These are phyloP conservation scores for Blastomyces emzantsi DNA, from an alignment of 2,329 filamentous ascomycete species.

Conservation along the genomic window DNA sequence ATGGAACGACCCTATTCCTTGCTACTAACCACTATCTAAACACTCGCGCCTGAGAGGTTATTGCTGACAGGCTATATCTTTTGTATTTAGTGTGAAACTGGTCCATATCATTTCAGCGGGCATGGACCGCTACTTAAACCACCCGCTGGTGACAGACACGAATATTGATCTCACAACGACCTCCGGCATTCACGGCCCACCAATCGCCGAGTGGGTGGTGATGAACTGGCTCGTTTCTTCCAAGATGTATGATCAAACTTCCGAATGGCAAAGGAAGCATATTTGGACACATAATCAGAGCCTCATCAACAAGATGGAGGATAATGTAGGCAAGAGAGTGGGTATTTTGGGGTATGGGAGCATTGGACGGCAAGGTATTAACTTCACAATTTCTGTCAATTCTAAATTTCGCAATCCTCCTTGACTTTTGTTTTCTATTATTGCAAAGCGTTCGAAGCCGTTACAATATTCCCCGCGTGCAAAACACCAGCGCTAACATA, in stretches of 20 bases:
- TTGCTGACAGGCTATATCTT: constrained; percentile 9
- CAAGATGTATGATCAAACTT: constrained; percentile 46
- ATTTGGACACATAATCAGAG: constrained; percentile 39
- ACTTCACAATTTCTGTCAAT: neutral
- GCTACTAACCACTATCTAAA: neutral
- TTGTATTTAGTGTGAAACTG: constrained; percentile 32
- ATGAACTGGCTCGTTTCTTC: constrained; percentile 52
- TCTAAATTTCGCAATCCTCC: neutral
- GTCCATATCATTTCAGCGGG: constrained; percentile 53
- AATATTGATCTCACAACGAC: constrained; percentile 47
- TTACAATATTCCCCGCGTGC: neutral
- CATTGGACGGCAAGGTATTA: constrained; percentile 50
- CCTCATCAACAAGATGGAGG: constrained; percentile 34
- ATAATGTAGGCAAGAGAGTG: constrained; percentile 50
- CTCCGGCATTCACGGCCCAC: constrained; percentile 52
- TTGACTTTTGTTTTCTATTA: neutral
- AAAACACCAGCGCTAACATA: neutral
- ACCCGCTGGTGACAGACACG: constrained; percentile 46
- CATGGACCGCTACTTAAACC: constrained; percentile 45
- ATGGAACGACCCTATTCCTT: constrained; percentile 6
- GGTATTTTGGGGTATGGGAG: constrained; percentile 55
- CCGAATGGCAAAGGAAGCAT: constrained; percentile 50
- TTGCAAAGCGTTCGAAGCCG: neutral
- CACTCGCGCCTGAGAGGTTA: neutral
- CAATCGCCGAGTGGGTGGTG: constrained; percentile 59